A percentile compares a stretch with the other conserved stretches of the same genome.
Conservation (phyloP, 1,284 basidiomycete species). For the Ceratobasidium sp. region DNA sequence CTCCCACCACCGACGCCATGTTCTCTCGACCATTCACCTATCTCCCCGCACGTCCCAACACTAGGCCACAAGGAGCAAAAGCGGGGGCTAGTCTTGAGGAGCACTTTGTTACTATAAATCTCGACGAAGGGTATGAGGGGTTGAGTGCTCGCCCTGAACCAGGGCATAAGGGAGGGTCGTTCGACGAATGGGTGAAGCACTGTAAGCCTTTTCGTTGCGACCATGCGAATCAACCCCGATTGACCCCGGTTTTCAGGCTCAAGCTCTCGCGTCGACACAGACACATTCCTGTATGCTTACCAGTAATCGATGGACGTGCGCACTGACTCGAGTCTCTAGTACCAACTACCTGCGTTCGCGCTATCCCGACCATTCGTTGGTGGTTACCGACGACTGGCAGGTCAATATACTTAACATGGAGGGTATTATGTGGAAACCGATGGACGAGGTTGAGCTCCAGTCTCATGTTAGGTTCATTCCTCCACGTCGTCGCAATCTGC, state of each 20-base stretch:
- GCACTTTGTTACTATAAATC: constrained; percentile 60
- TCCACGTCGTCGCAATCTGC: constrained; percentile 55
- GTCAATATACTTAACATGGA: constrained; percentile 63
- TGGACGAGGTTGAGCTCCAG: constrained; percentile 58
- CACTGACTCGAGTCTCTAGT: constrained; percentile 47
- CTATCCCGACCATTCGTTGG: constrained; percentile 67
- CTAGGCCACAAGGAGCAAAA: not conserved
- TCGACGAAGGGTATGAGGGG: constrained; percentile 44
- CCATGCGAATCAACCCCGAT: constrained; percentile 50
- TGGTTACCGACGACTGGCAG: constrained; percentile 59
- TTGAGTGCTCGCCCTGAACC: constrained; percentile 8
- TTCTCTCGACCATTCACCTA: constrained; percentile 36
- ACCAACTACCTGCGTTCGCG: constrained; percentile 59
- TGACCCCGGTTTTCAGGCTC: constrained; percentile 5
- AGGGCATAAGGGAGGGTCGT: constrained; percentile 50
- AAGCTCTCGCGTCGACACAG: constrained; percentile 38
- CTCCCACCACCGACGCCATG: not conserved
- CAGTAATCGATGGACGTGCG: not conserved
- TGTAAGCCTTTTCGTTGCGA: constrained; percentile 52
- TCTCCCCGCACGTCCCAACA: constrained; percentile 18
- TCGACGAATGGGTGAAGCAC: constrained; percentile 62
- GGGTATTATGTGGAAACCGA: constrained; percentile 56
- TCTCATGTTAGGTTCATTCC: constrained; percentile 56
- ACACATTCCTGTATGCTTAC: constrained; percentile 22
- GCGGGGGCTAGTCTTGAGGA: constrained; percentile 51